These are phyloP conservation scores for Canavalia gladiata DNA, from an alignment of 306 rosid genomes.

Conservation along the genomic window DNA sequence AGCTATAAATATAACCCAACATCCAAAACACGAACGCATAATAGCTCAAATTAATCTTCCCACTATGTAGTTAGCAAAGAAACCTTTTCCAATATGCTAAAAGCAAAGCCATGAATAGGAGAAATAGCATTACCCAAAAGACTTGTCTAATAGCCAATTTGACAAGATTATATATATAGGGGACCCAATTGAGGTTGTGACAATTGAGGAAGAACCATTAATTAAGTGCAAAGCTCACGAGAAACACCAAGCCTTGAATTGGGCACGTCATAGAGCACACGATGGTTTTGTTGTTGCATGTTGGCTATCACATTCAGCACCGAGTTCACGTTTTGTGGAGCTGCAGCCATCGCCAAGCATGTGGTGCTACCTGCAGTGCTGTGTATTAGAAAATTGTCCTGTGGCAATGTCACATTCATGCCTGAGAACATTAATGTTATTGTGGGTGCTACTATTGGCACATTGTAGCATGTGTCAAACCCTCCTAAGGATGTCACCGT, in stretches of 20 bases:
- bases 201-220: not conserved
- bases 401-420: constrained; percentile 88
- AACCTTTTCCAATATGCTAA: constrained; percentile 41
- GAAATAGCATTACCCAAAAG: constrained; percentile 20
- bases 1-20: constrained; percentile 34
- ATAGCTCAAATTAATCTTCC: constrained; percentile 41
- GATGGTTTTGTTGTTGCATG: constrained; percentile 97
- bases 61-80: constrained; percentile 25
- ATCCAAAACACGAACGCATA: constrained; percentile 12
- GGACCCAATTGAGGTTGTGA: not conserved
- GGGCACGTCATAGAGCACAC: constrained; percentile 78
- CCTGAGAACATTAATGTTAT: constrained; percentile 82
- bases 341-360: constrained; percentile 87
- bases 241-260: constrained; percentile 87
- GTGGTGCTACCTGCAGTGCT: constrained; percentile 78
- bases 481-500: constrained; percentile 75
- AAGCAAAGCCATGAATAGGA: constrained; percentile 1
- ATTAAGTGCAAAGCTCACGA: constrained; percentile 79
- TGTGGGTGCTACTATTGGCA: constrained; percentile 75
- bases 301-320: constrained; percentile 92
- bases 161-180: not conserved
- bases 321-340: constrained; percentile 83
- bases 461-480: constrained; percentile 88
- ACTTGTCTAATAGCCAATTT: constrained; percentile 28
- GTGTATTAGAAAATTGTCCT: constrained; percentile 82